Conservation (phyloP, 768 basidiomycete species). For the Tylopilus balloui region DNA sequence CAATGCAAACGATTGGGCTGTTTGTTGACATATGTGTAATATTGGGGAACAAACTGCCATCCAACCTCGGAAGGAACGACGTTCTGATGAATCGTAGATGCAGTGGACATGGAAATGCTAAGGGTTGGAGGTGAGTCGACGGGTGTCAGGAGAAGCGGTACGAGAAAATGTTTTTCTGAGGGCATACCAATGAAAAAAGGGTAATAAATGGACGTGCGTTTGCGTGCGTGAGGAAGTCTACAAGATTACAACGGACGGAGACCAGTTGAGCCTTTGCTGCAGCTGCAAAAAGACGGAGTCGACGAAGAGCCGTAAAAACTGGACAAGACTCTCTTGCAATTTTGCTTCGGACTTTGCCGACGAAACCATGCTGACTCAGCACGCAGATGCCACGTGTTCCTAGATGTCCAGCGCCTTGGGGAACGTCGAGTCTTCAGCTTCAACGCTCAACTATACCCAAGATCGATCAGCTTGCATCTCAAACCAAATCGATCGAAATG, state of each 20-base stretch:
- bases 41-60: conserved; percentile 99
- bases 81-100: conserved; percentile 49
- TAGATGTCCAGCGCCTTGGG: no score
- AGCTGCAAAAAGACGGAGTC: conserved; percentile 25
- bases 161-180: neutral
- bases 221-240: conserved; percentile 36
- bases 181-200: conserved; percentile 27
- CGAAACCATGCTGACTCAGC: conserved; percentile 27
- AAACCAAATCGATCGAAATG: no score
- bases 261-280: conserved; percentile 25
- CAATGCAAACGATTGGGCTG: conserved; percentile 94
- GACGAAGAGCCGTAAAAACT: conserved; percentile 19
- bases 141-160: conserved; percentile 2
- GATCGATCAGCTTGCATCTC: no score
- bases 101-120: conserved; percentile 39
- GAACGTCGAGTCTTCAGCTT: no score
- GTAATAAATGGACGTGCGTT: conserved; percentile 33
- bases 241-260: conserved; percentile 33
- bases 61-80: conserved; percentile 93
- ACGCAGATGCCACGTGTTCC: no score
- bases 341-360: conserved; percentile 32
- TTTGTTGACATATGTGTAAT: conserved; percentile 99
- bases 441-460: no score
- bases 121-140: neutral
- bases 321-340: conserved; percentile 15